Conservation (phyloP, 1,139 yeast species). For the Chernovozyma aurita region DNA sequence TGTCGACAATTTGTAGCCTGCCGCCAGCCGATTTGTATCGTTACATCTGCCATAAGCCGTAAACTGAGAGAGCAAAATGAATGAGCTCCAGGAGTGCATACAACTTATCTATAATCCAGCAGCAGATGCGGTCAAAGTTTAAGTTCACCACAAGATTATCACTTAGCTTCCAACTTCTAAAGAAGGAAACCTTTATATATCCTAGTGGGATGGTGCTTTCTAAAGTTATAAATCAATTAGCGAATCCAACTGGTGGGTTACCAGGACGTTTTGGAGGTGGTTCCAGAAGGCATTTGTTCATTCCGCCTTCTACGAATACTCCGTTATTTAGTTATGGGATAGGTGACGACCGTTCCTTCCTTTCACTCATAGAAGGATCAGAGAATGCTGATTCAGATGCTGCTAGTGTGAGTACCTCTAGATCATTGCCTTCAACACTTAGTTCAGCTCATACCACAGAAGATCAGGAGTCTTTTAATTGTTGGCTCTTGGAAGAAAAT, state of each 20-base stretch:
- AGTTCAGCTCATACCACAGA: constrained; percentile 45
- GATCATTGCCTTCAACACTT: constrained; percentile 64
- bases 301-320: constrained; percentile 69
- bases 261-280: constrained; percentile 30
- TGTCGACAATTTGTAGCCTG: too few relatives aligned
- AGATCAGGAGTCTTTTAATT: constrained; percentile 49
- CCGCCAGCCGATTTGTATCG: too few relatives aligned
- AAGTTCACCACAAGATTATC: too few relatives aligned
- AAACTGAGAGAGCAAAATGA: too few relatives aligned
- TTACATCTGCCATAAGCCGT: too few relatives aligned
- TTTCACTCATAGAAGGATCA: constrained; percentile 42
- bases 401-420: constrained; percentile 49
- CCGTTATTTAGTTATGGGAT: constrained; percentile 63
- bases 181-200: too few relatives aligned
- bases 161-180: too few relatives aligned
- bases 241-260: constrained; percentile 34
- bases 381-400: constrained; percentile 44
- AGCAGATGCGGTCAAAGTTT: too few relatives aligned
- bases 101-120: too few relatives aligned
- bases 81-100: too few relatives aligned
- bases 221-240: constrained; percentile 36
- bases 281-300: constrained; percentile 43
- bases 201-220: constrained; percentile 46
- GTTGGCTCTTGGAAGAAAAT: constrained; percentile 67
- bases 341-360: constrained; percentile 61